Base-by-base conservation (phyloP, 768 basidiomycete genomes). In the Chalciporus pseudorubinellus region DNA sequence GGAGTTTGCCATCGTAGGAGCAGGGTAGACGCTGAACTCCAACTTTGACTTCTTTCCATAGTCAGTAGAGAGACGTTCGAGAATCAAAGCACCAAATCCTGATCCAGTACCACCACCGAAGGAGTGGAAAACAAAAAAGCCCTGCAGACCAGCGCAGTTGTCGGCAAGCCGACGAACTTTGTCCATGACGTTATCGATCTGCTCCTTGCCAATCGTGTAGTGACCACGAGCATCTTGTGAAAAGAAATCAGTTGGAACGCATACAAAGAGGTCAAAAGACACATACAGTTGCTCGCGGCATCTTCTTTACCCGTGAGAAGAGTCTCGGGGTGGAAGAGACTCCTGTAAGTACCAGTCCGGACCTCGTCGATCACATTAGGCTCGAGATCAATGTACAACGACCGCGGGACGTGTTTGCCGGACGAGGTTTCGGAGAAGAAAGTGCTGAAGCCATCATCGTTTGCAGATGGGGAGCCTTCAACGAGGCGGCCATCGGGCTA, bases 81-180 rank as follows among this genome's bases (percentile, higher is more conserved):
- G 84, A 46, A 98, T 82, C 59, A 98, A 83, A 46, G 95, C 94
- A 64, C 95, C 95, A 68, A 99, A 95, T 59, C 95, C 95, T 52
- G 95, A 99, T 56, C 95, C 95, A 57, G 95, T 98, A 73, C 95
- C 95, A 66, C 95, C 95, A 71, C 95, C 95, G 71, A 99, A 98
- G 44, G 95, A 99, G 79, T 98, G 95, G 86, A 98, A 98, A 62
- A 97, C 93, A 70, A 98, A 98, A 81, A 98, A 99, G 55, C 95
- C 95, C 72, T 98, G 95, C 22, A 98, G 85, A 63, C 95, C 95
- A 48, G 82, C 80, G 77, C 95, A 98, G 78, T 95, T 95, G 72
- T 99, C 95, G 50, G 95, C 88, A 47, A 99, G 82, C 60, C 89
- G 85, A 67, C 95, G 90, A 61, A 97, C 79, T 67, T 89, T 94